phyloP scores from a whole-genome alignment of 192 early-diverging fungal species.

The Coemansia sp. region DNA sequence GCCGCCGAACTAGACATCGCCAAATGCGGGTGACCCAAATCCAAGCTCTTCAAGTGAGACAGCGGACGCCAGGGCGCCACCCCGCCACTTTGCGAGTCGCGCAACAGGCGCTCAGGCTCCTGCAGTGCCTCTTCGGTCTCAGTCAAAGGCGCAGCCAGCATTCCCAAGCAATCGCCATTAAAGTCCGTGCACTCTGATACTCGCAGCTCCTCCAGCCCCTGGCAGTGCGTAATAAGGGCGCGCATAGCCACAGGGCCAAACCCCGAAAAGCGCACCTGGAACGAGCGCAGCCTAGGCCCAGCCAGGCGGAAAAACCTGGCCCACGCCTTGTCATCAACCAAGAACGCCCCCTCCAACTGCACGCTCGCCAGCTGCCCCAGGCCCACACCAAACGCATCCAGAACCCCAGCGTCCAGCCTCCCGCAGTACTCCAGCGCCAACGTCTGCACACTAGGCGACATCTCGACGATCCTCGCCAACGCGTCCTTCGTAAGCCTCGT shows the following conservation, averaged over 20 bases:
- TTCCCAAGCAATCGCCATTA: conserved; percentile 52
- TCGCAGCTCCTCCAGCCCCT: conserved; percentile 63
- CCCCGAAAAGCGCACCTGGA: conserved; percentile 64
- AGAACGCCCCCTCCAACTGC: conserved; percentile 72
- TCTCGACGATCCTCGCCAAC: conserved; percentile 64
- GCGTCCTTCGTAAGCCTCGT: conserved; percentile 64
- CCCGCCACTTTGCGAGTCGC: not conserved
- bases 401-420: conserved; percentile 60
- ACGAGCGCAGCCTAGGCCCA: conserved; percentile 59
- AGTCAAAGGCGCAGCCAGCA: conserved; percentile 43
- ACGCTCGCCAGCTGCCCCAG: conserved; percentile 60
- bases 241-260: conserved; percentile 62
- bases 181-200: conserved; percentile 67
- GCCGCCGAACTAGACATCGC: conserved; percentile 37
- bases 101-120: conserved; percentile 35
- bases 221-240: conserved; percentile 63
- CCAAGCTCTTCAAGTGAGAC: conserved; percentile 16
- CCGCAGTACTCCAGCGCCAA: conserved; percentile 80
- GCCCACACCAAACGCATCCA: conserved; percentile 46
- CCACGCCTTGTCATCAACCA: conserved; percentile 66
- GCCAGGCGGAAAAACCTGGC: conserved; percentile 61
- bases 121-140: conserved; percentile 41
- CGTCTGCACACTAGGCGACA: conserved; percentile 63
- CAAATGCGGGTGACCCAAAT: conserved; percentile 32
- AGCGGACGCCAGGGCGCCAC: conserved; percentile 42